A percentile compares a stretch with the other conserved stretches of the same genome.
These are phyloP conservation scores for Diospyros lotus DNA, from an alignment of 148 eudicot species.

Conservation along the genomic window DNA sequence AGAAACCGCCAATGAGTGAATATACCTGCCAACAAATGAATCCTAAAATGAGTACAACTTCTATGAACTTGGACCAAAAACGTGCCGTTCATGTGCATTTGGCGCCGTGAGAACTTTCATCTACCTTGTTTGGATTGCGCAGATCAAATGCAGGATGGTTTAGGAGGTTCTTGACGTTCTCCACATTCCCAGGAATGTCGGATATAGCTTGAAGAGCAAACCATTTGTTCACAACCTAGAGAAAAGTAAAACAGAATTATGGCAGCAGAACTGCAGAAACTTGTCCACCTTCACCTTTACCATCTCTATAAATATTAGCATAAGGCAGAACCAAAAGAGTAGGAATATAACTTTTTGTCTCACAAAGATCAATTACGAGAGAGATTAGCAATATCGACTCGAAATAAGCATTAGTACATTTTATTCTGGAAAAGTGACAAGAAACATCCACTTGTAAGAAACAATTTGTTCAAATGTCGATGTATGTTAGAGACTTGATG, in stretches of 20 bases:
- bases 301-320: neutral
- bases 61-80: neutral
- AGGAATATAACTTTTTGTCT: neutral
- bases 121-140: constrained; percentile 89
- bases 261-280: neutral
- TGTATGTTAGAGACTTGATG: no score
- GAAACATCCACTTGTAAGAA: no score
- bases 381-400: no score
- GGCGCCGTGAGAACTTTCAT: neutral
- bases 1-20: constrained; percentile 81
- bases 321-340: neutral
- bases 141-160: constrained; percentile 90
- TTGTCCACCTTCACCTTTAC: neutral
- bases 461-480: no score
- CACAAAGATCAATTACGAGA: neutral
- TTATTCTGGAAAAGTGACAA: no score
- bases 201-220: constrained; percentile 90
- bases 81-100: no score
- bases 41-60: neutral
- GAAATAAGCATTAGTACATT: no score
- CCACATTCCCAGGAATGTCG: constrained; percentile 80
- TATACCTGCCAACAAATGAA: constrained; percentile 49
- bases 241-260: neutral
- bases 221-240: constrained; percentile 91
- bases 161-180: constrained; percentile 74